phyloP scores from a whole-genome alignment of 2,329 filamentous ascomycete genomes.

The Talaromyces islandicus region DNA sequence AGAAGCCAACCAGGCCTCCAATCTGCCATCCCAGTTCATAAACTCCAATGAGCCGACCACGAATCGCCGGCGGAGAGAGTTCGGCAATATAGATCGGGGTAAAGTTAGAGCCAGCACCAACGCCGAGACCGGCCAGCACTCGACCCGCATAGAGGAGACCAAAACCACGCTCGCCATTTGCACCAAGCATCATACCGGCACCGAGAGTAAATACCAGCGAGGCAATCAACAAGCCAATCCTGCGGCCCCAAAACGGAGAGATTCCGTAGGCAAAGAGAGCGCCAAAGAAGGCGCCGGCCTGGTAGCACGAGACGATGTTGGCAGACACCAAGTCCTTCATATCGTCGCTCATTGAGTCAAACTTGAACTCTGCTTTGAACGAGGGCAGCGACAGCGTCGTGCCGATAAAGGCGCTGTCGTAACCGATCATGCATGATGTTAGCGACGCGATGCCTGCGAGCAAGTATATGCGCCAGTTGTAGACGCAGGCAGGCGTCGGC shows the following conservation, averaged over 20 bases:
- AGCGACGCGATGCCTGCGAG: background rate
- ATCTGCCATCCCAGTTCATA: constrained; percentile 54
- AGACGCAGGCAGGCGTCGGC: constrained; percentile 9
- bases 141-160: constrained; percentile 48
- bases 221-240: constrained; percentile 58
- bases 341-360: constrained; percentile 44
- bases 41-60: constrained; percentile 54
- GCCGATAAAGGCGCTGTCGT: constrained; percentile 72
- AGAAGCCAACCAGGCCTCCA: constrained; percentile 46
- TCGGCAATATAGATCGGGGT: constrained; percentile 57
- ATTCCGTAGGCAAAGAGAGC: constrained; percentile 54
- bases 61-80: constrained; percentile 52
- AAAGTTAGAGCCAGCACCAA: constrained; percentile 50
- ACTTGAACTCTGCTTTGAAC: constrained; percentile 63
- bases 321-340: constrained; percentile 57
- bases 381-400: constrained; percentile 66
- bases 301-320: constrained; percentile 73
- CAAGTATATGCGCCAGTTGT: constrained; percentile 1
- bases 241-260: constrained; percentile 55
- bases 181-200: constrained; percentile 65
- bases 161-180: constrained; percentile 52
- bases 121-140: constrained; percentile 48
- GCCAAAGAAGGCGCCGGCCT: constrained; percentile 77
- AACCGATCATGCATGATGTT: constrained; percentile 46
- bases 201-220: constrained; percentile 62